These are phyloP conservation scores for Tolypocladium album DNA, from an alignment of 2,329 filamentous ascomycete genomes.

Conservation along the genomic window DNA sequence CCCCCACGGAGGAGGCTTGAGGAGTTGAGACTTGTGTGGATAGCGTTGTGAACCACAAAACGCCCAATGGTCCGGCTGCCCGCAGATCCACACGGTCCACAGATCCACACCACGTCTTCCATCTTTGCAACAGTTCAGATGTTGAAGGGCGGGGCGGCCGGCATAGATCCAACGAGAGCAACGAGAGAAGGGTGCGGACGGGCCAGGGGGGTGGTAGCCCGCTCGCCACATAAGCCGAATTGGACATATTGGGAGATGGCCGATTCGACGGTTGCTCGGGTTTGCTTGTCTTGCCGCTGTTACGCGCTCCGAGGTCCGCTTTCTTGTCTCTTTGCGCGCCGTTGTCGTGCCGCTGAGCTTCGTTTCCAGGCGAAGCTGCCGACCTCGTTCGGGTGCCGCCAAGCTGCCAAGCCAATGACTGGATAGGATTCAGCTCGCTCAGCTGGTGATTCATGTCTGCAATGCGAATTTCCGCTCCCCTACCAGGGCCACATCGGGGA, in stretches of 20 bases:
- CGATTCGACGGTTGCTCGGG: neutral
- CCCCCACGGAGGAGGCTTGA: slow-evolving; percentile 2
- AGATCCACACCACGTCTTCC: neutral
- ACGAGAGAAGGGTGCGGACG: neutral
- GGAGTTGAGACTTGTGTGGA: neutral
- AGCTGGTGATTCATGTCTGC: neutral
- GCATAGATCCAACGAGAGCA: neutral
- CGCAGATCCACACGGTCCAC: slow-evolving; percentile 1
- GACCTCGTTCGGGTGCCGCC: neutral
- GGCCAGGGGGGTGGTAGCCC: neutral
- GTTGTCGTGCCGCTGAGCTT: neutral
- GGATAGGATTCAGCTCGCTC: neutral
- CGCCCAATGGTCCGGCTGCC: slow-evolving; percentile 1
- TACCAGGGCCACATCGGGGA: neutral
- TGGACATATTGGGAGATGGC: neutral
- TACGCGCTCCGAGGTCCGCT: neutral
- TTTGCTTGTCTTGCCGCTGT: neutral
- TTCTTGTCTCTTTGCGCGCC: neutral
- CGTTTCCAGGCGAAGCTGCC: neutral
- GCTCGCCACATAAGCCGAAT: neutral
- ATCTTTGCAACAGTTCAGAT: neutral
- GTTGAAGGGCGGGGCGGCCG: neutral
- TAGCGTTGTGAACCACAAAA: neutral
- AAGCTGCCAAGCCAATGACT: neutral
- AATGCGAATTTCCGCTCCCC: neutral